Evolutionary conservation across 1,284 basidiomycete genomes (phyloP), one percentile per base, ranked within the genome.

Genomic region (Pterula multifida): DNA sequence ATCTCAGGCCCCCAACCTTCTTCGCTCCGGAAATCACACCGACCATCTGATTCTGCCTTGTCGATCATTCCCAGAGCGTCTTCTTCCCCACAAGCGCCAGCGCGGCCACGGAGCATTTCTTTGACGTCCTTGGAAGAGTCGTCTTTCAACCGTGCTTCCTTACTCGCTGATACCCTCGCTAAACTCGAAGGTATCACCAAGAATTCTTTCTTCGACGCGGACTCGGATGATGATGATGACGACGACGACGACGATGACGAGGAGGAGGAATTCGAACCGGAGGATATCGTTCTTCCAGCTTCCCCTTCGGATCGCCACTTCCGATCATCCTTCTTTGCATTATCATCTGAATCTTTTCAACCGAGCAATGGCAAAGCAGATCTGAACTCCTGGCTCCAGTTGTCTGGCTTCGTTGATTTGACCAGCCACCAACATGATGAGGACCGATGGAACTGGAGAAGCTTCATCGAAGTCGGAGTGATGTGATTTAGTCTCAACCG

Each of bases 371-470:
- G 28, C 15, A 42, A 17, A 19, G 39, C 9, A 17, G 17, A 4
- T 4, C 13, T 42, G 9, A 42, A 42, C 19, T 42, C 39, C 13
- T 42, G 39, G 39, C 28, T 32, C 28, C 39, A 6, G 19, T 22
- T 42, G 19, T 42, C 39, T 9, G 19, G 39, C 39, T 42, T 42
- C 17, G 39, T 42, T 17, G 39, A 42, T 19, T 22, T 42, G 13
- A 9, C 9, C 17, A 17, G 39, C n/a, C 9, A 42, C 19, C 39
- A 6, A 9, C 6, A 6, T 9, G 39, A 42, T 9, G 39, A 42
- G 9, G 39, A 42, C 19, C 39, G 39, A 42, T 42, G 39, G 39
- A 42, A 42, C 21, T 42, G 39, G 39, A 42, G 39, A 42, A 42
- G 39, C 39, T 42, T 42, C 39, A 42, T 42, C 39, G 39, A 42